Evolutionary conservation across 441 rosid species (phyloP).

Genomic region (Eutrema salsugineum): DNA sequence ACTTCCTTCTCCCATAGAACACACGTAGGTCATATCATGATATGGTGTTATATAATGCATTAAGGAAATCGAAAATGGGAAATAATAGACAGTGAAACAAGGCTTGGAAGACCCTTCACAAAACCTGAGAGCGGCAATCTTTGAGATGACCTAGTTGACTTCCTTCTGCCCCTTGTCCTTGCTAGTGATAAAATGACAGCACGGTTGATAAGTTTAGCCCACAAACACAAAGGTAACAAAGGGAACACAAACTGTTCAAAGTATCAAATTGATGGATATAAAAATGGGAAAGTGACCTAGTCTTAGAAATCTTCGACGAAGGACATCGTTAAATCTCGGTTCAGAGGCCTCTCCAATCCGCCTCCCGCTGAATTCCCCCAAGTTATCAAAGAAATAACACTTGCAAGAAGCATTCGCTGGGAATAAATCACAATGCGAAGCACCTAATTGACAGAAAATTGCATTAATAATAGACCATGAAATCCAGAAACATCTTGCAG

Average conservation of each 20-base stretch:
- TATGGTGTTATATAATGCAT: neutral
- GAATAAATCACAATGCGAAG: slow-evolving; percentile 50
- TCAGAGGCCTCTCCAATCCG: slow-evolving; percentile 40
- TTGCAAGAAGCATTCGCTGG: slow-evolving; percentile 67
- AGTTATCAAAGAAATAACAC: slow-evolving; percentile 76
- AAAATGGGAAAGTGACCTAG: slow-evolving; percentile 43
- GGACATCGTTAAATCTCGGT: slow-evolving; percentile 55
- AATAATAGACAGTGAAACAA: neutral
- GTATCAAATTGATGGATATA: neutral
- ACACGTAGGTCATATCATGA: neutral
- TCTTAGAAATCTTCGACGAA: slow-evolving; percentile 77
- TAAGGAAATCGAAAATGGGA: neutral
- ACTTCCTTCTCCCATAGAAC: slow-evolving; percentile 3
- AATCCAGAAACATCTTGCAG: neutral
- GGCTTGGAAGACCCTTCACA: neutral
- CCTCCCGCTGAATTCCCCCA: slow-evolving; percentile 54
- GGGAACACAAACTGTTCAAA: neutral
- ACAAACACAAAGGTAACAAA: neutral
- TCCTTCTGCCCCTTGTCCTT: slow-evolving; percentile 45
- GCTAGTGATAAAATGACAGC: slow-evolving; percentile 36
- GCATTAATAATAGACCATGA: neutral
- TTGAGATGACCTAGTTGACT: slow-evolving; percentile 31
- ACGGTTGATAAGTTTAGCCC: neutral
- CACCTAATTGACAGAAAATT: slow-evolving; percentile 35
- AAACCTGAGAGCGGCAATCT: slow-evolving; percentile 45